These are phyloP conservation scores for Ascoidea rubescens DNA, from an alignment of 805 yeast genomes.

Conservation along the genomic window DNA sequence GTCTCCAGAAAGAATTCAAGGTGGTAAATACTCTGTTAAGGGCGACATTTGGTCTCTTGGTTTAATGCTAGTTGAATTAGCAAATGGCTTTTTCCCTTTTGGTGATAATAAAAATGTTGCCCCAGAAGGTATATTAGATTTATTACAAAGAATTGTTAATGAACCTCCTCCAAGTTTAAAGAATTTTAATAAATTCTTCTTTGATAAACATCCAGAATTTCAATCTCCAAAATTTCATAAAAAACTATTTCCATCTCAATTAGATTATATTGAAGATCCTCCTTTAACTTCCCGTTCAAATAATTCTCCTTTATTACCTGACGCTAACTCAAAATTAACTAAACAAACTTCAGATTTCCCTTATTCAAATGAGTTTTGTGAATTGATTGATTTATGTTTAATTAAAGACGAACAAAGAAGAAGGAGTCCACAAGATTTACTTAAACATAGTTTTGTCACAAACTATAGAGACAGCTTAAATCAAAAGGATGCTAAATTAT, in stretches of 20 bases:
- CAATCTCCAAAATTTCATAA: neutral
- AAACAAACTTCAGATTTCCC: conserved; percentile 7
- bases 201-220: conserved; percentile 18
- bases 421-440: conserved; percentile 59
- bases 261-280: neutral
- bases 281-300: neutral
- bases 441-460: conserved; percentile 21
- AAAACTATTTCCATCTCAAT: conserved; percentile 6
- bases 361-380: conserved; percentile 38
- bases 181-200: conserved; percentile 17
- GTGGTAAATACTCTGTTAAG: conserved; percentile 83
- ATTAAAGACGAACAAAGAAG: conserved; percentile 55
- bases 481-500: conserved; percentile 16
- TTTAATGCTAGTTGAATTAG: conserved; percentile 74
- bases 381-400: conserved; percentile 63
- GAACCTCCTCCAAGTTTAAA: conserved; percentile 78
- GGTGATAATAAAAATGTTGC: conserved; percentile 33
- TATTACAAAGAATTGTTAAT: conserved; percentile 84
- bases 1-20: conserved; percentile 97
- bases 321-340: neutral
- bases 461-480: conserved; percentile 18
- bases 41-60: conserved; percentile 98
- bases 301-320: neutral
- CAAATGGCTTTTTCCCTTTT: conserved; percentile 76
- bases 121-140: conserved; percentile 81